phyloP scores from a whole-genome alignment of 495 filamentous ascomycete species.

The Talaromyces borbonicus region DNA sequence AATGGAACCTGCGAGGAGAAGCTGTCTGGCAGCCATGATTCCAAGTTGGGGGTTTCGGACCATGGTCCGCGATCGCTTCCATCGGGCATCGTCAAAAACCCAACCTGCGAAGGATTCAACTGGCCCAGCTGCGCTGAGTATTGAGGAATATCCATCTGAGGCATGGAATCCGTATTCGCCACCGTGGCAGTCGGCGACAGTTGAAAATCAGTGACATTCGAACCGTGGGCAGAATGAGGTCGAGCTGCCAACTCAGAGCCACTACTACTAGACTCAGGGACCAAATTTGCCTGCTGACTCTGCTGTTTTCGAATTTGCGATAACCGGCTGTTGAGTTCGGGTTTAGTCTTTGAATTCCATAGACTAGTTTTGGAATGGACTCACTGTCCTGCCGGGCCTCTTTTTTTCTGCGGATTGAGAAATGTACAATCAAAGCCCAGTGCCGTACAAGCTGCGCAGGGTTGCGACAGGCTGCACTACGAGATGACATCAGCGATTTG shows the following conservation, averaged over 20 bases:
- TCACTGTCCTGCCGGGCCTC: slow-evolving; percentile 34
- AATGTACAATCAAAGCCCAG: slow-evolving; percentile 39
- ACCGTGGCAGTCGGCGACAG: neutral
- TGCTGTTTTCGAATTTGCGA: slow-evolving; percentile 35
- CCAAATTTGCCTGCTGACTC: slow-evolving; percentile 9
- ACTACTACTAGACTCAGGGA: neutral
- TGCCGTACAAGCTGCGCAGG: slow-evolving; percentile 27
- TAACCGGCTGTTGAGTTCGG: slow-evolving; percentile 20
- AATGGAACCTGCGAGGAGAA: slow-evolving; percentile 28
- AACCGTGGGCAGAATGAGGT: neutral
- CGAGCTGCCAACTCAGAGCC: neutral
- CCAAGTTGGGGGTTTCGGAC: slow-evolving; percentile 24
- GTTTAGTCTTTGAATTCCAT: slow-evolving; percentile 6
- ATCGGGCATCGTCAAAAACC: neutral
- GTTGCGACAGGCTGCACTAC: slow-evolving; percentile 32
- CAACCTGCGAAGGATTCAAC: neutral
- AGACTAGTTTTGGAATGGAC: slow-evolving; percentile 10
- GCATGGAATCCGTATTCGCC: neutral
- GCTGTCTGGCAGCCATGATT: slow-evolving; percentile 35
- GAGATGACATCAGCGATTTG: neutral
- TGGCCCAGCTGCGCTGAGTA: slow-evolving; percentile 14
- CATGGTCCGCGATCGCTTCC: slow-evolving; percentile 10
- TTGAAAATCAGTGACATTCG: neutral
- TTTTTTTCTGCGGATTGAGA: slow-evolving; percentile 34
- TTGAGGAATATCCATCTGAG: neutral